Base-by-base conservation (phyloP, 1,284 basidiomycete species). In the Papiliotrema laurentii region DNA sequence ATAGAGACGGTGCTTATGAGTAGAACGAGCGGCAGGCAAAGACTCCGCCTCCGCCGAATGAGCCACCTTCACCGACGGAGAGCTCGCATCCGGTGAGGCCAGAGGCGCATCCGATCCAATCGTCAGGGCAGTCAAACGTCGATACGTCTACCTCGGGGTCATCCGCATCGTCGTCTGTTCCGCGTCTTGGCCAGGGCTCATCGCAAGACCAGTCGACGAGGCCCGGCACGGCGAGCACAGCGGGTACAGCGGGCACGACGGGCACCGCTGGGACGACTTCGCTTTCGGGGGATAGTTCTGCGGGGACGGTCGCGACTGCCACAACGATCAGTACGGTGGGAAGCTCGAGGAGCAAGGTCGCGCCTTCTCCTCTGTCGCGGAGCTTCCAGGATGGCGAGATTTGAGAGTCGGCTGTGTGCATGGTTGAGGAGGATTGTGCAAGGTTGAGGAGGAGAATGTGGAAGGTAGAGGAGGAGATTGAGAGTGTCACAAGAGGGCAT, bases 11-110 rank as follows among this genome's bases (percentile, higher is more conserved):
- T 36, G 22, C 25, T 45, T 5, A 43, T n/a, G 28, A 36, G 11
- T 38, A 45, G 43, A 50, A 50, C 33, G 44, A 51, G 41, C 31
- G 42, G 22, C 47, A 49, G 38, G 47, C 42, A 5, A 28, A 41
- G 19, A 28, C 47, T n/a, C 42, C 47, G 7, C 40, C 47, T 10
- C 14, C 35, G 21, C 31, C 22, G 4, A 9, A 7, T 16, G 31
- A 44, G 13, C 21, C 40, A 22, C 10, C 21, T 22, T 19, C n/a
- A n/a, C n/a, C n/a, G n/a, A n/a, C n/a, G n/a, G n/a, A n/a, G n/a
- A n/a, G n/a, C n/a, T 35, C 34, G 6, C 34, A n/a, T 6, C 38
- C 38, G 38, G 43, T 35, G n/a, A 28, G 43, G 7, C 43, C 45
- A 16, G 22, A 11, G 13, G 34, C 45, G 3, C 34, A 24, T 4